Evolutionary conservation across 1,284 basidiomycete genomes (phyloP).

Genomic region (Trichosporon coremiiforme): DNA sequence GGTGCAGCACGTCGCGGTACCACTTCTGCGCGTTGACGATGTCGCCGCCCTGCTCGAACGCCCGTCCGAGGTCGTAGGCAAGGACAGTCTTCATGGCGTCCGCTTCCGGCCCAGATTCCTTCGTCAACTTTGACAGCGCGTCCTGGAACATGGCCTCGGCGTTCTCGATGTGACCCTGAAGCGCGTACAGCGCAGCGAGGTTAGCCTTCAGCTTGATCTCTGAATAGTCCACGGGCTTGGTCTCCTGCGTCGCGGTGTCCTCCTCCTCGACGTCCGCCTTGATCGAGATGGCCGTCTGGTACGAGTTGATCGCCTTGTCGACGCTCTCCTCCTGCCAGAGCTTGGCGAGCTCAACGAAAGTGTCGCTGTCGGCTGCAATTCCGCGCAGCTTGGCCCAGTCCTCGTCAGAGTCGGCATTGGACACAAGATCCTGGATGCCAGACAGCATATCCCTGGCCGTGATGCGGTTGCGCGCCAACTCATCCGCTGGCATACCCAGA

Average conservation of each 20-base stretch:
- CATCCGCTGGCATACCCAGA: constrained; percentile 72
- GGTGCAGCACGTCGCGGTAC: constrained; percentile 76
- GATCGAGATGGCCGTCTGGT: constrained; percentile 67
- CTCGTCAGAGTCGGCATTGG: constrained; percentile 53
- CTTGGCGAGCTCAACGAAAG: constrained; percentile 81
- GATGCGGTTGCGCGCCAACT: constrained; percentile 69
- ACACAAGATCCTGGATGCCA: constrained; percentile 68
- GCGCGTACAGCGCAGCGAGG: constrained; percentile 72
- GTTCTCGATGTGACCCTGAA: constrained; percentile 63
- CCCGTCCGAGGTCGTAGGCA: constrained; percentile 82
- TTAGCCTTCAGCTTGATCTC: constrained; percentile 70
- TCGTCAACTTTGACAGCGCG: constrained; percentile 54
- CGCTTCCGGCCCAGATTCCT: constrained; percentile 60
- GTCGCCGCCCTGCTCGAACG: constrained; percentile 80
- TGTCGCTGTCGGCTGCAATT: constrained; percentile 73
- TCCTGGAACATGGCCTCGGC: constrained; percentile 60
- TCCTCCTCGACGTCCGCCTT: constrained; percentile 38
- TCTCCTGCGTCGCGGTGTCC: constrained; percentile 24
- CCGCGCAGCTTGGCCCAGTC: constrained; percentile 60
- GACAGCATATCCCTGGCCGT: constrained; percentile 81
- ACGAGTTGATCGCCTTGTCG: constrained; percentile 70
- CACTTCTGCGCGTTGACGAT: constrained; percentile 72
- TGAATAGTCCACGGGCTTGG: constrained; percentile 37
- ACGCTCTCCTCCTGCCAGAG: constrained; percentile 80
- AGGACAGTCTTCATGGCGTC: constrained; percentile 71